phyloP scores from a whole-genome alignment of 2,329 filamentous ascomycete genomes.

The Venturiaceae sp. region DNA sequence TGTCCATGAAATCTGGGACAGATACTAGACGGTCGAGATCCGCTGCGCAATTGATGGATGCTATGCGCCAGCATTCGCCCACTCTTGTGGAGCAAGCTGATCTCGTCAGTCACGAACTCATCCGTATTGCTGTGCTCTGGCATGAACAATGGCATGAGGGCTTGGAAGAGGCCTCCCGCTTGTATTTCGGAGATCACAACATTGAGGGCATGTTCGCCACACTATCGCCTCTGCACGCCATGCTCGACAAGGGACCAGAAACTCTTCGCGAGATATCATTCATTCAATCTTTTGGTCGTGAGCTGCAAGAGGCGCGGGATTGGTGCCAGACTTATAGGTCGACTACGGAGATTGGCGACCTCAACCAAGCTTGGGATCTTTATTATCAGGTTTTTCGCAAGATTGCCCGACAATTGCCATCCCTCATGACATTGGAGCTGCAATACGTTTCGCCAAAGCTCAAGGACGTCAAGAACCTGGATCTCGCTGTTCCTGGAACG shows the following conservation, averaged over 20 bases:
- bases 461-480: constrained; percentile 73
- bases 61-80: constrained; percentile 90
- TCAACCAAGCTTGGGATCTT: constrained; percentile 97
- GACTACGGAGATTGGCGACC: constrained; percentile 82
- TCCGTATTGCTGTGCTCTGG: constrained; percentile 94
- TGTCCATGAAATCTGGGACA: constrained; percentile 81
- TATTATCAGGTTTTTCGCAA: constrained; percentile 98
- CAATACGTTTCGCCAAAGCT: constrained; percentile 96
- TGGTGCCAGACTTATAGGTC: constrained; percentile 90
- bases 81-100: constrained; percentile 92
- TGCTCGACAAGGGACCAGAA: constrained; percentile 82
- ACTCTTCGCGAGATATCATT: constrained; percentile 95
- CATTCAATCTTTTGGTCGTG: constrained; percentile 90
- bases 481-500: constrained; percentile 90
- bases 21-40: constrained; percentile 68
- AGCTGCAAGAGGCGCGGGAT: constrained; percentile 87
- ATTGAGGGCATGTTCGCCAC: constrained; percentile 95
- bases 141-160: constrained; percentile 99
- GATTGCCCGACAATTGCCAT: constrained; percentile 85
- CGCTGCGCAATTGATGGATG: constrained; percentile 92
- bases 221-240: constrained; percentile 80
- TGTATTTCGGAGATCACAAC: constrained; percentile 97
- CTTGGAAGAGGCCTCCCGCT: constrained; percentile 85
- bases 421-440: constrained; percentile 84
- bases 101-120: constrained; percentile 89